Base-by-base conservation (phyloP, 2,329 filamentous ascomycete species). In the Sphaerulina musiva region DNA sequence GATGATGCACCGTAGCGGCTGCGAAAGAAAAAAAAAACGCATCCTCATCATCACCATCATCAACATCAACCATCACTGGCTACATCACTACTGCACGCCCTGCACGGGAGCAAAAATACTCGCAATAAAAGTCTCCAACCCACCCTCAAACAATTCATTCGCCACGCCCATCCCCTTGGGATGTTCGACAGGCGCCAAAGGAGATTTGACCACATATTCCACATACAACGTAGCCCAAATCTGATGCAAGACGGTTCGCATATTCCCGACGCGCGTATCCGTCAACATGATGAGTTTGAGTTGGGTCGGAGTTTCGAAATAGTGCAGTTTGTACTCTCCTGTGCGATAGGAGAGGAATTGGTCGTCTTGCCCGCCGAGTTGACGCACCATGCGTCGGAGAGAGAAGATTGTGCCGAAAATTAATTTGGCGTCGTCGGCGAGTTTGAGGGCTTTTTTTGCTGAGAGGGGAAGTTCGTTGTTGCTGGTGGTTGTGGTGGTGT, bases 151-250 rank as follows among this genome's bases (percentile, higher is more conserved):
- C 51, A 85, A 70, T 68, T 85, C 81, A 62, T 84, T 85, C 54
- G 81, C 78, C 38, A 85, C 81, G 2, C 82, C 82, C 32, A 82
- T 70, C 10, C 82, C 82, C 8, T 78, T 77, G 0, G 80, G 77
- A 66, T 84, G 81, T 64, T 84, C 82, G 1, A 76, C 71, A 0
- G 82, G 82, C 36, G 80, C 79, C 17, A 85, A 71, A 2, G 82
- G 82, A 57, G 82, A 84, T 67, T 85, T 85, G 48, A 84, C 80
- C 31, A 85, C 82, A 66, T 93, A 98, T 75, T 98, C 93, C 14
- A 98, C 92, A 76, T 93, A 98, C 23, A 97, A 81, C 70, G 95
- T 97, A 55, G 96, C 95, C 72, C 96, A 98, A 59, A 98, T 96
- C 78, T 98, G 93, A 70, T 98, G 91, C 66, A 98, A 74, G 20